Base-by-base conservation (phyloP, 257 asterid species). In the Linderniella brevidens region DNA sequence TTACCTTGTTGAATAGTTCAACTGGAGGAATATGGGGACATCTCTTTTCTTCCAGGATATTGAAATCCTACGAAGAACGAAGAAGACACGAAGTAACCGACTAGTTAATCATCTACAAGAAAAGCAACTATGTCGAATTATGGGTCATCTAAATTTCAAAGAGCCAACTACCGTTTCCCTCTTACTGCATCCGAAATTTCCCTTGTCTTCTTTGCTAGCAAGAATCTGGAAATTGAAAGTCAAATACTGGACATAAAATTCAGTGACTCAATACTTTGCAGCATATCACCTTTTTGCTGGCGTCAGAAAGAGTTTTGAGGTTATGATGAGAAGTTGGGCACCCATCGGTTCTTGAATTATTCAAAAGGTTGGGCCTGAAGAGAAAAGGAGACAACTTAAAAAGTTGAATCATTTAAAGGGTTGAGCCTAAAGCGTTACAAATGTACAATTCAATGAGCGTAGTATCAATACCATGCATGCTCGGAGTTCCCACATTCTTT, bases 251-350 rank as follows among this genome's bases (percentile, higher is more conserved):
- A 51, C 54, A 38, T n/a, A 35, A 49, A n/a, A 11, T 46, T 16
- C n/a, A 42, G 47, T 5, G 10, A 47, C 8, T 47, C 54, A 13
- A 37, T 13, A 14, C 11, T 41, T n/a, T 25, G 41, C 15, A 25
- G 19, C 48, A 19, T 9, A 7, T 14, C 57, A 78, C 97, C 93
- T 88, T 83, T 68, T 73, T 80, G 58, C 74, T 78, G 36, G 80
- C n/a, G n/a, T n/a, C 77, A 44, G 92, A 80, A 50, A 72, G 90
- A 72, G 93, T 90, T 76, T 74, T 87, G 55, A 87, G 83, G 73
- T 77, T 55, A 63, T 70, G 77, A 63, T 70, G 77, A 48, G 73
- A 66, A 35, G 61, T 32, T 51, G 50, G 69, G 11, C 66, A 46
- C 40, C 55, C 73, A 57, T 68, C 79, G 41, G 50, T 58, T 65